Base-by-base conservation (phyloP, 23 red algal genomes). In the Agarophyton chilense region DNA sequence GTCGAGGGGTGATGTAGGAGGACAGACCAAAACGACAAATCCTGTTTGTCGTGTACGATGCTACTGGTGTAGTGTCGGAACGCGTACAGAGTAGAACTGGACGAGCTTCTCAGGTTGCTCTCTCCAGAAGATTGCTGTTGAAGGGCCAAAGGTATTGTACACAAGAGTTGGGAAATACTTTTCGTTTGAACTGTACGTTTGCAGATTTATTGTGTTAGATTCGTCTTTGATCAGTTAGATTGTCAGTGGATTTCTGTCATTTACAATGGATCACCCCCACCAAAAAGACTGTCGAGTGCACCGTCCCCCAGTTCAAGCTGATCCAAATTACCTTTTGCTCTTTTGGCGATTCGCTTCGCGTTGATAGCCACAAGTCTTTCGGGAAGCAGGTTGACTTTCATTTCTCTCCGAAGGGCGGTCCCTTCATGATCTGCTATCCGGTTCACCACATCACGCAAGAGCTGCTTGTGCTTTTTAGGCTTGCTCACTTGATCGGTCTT, bases 261-360 rank as follows among this genome's bases (percentile, higher is more conserved):
- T 40, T 62, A 88, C 33, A 88, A 56, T 13, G 84, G 84, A n/a
- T 88, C 68, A 22, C 84, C 84, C 31, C 53, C 84, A 21, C 84
- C 84, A 57, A 75, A 88, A 43, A 88, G 68, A 70, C 84, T 88
- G 19, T 88, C 84, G 12, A 88, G 52, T 18, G 84, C 84, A 31
- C 40, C 43, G 17, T 88, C 84, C n/a, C 49, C 72, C 19, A 88
- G 72, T 22, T 71, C 68, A 13, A 88, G 25, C 21, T 88, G 68
- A 62, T 88, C 84, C 55, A 83, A 10, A 31, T 88, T 44, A 41
- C 29, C 34, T 10, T 56, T 75, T 45, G n/a, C n/a, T 12, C 52
- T 12, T 0, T 88, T 74, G 10, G 34, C 68, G 29, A 18, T 62
- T 28, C 72, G 47, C 22, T 64, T 70, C 18, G 51, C 22, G 22